phyloP scores from a whole-genome alignment of 2,329 filamentous ascomycete genomes.

The Sporothrix mexicana region DNA sequence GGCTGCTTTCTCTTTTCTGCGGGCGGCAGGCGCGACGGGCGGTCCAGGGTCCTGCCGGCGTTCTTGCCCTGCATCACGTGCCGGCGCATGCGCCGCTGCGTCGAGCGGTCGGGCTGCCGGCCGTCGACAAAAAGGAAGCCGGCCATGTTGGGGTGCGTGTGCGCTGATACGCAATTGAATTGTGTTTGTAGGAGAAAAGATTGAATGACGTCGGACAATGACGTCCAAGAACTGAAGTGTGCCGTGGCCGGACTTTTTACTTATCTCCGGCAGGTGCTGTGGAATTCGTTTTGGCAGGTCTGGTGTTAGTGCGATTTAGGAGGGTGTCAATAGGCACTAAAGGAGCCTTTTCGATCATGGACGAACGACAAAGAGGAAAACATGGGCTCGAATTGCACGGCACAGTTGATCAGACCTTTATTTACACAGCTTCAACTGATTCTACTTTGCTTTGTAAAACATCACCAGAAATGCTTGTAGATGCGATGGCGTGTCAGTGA shows the following conservation, averaged over 20 bases:
- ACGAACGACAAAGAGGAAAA: too few species aligned
- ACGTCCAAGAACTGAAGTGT: background rate
- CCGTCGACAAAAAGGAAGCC: conserved; percentile 16
- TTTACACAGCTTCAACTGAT: too few species aligned
- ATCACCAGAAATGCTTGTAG: background rate
- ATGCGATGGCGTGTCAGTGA: background rate
- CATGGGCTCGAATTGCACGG: too few species aligned
- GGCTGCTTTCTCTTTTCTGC: background rate
- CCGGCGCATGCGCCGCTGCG: conserved; percentile 11
- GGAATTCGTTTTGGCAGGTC: background rate
- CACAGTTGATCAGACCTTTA: too few species aligned
- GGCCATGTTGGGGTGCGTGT: background rate
- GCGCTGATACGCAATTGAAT: background rate
- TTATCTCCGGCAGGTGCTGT: background rate
- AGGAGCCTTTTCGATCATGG: too few species aligned
- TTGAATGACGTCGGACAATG: background rate
- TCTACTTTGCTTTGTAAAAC: too few species aligned
- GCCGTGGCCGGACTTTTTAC: background rate
- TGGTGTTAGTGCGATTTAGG: background rate
- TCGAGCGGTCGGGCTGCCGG: conserved; percentile 12
- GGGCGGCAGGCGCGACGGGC: background rate
- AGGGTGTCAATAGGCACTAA: too few species aligned
- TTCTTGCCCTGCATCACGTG: conserved; percentile 21
- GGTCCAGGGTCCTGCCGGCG: background rate
- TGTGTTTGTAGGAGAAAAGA: background rate